Evolutionary conservation across 768 basidiomycete genomes (phyloP), one percentile per base, ranked within the genome.

Genomic region (Mycena venus): DNA sequence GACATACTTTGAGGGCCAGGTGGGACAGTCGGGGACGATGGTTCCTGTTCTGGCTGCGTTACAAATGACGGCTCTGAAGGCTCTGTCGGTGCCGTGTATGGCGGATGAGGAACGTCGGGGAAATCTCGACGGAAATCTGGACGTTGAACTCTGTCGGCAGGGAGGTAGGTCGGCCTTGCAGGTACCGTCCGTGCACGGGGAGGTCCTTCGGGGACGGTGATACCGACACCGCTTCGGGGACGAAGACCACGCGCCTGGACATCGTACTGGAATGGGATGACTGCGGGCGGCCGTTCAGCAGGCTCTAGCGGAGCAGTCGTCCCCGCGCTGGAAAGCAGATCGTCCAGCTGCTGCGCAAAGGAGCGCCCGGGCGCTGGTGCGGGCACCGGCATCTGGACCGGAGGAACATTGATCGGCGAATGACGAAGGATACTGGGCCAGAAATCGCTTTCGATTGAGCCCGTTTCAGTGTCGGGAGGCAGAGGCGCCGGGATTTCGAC

Each of bases 301-400:
- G 83, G 82, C 9, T 83, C 82, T 19, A 84, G 84, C 7, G 85
- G 81, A 1, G 85, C 81, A 25, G 83, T 82, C 19, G 86, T 83
- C 11, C 84, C 85, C 14, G 90, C 79, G 21, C 59, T 63, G n/a
- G 88, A 87, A 31, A 94, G 77, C 38, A 94, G 86, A 10, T 92
- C 90, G 70, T 91, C 89, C 6, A 94, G 80, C 65, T 90, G 88
- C 61, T 92, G 88, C 11, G 90, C 89, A 42, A 94, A 83, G 0
- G 92, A 89, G 5, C 85, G 88, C 10, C 88, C 89, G 8, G 86
- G 87, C 6, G 86, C 80, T 7, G 90, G 86, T 11, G 85, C 81
- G 7, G 89, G 88, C n/a, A 90, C 82, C 0, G 88, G 87, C 79
- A 81, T 83, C 70, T 82, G 82, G 15, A 78, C 66, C 3, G 76